Evolutionary conservation across 2,329 filamentous ascomycete genomes (phyloP).

Genomic region (Peltaster fructicola): DNA sequence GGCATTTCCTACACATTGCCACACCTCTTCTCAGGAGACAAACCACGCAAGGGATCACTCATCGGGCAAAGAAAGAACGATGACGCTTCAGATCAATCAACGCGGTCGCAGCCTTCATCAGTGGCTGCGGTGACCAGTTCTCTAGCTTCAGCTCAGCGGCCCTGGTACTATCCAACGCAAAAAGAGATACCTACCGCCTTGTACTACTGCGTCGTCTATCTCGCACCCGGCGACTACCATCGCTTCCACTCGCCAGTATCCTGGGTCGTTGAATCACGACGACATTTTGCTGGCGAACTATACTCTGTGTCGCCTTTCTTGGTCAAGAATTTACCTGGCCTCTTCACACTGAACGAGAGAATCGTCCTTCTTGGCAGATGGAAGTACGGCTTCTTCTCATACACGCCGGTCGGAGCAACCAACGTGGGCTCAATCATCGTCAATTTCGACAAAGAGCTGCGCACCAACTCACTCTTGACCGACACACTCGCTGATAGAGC

Average conservation of each 20-base stretch:
- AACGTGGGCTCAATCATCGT: constrained; percentile 94
- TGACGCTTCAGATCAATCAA: constrained; percentile 51
- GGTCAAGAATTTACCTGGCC: constrained; percentile 74
- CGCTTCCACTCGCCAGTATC: constrained; percentile 89
- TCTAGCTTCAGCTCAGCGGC: constrained; percentile 39
- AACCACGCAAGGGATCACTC: constrained; percentile 7
- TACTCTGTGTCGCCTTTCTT: constrained; percentile 92
- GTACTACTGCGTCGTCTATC: constrained; percentile 89
- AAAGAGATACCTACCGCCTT: constrained; percentile 42
- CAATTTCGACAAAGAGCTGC: constrained; percentile 89
- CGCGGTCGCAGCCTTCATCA: constrained; percentile 46
- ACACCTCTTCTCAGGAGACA: constrained; percentile 61
- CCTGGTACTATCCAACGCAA: constrained; percentile 25
- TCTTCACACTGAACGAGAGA: constrained; percentile 93
- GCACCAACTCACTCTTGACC: constrained; percentile 80
- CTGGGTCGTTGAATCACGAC: constrained; percentile 85
- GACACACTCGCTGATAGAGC: constrained; percentile 82
- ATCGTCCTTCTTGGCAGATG: constrained; percentile 85
- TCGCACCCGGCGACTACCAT: constrained; percentile 95
- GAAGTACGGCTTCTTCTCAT: constrained; percentile 96
- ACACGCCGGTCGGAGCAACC: constrained; percentile 86
- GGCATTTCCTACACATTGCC: constrained; percentile 91
- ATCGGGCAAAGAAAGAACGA: constrained; percentile 11
- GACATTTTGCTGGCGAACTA: constrained; percentile 94
- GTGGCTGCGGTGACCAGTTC: constrained; percentile 72